Percentiles rank a stretch among this genome's conserved stretches.
These are phyloP conservation scores for Citrus glauca DNA, from an alignment of 345 rosid genomes.

Conservation along the genomic window DNA sequence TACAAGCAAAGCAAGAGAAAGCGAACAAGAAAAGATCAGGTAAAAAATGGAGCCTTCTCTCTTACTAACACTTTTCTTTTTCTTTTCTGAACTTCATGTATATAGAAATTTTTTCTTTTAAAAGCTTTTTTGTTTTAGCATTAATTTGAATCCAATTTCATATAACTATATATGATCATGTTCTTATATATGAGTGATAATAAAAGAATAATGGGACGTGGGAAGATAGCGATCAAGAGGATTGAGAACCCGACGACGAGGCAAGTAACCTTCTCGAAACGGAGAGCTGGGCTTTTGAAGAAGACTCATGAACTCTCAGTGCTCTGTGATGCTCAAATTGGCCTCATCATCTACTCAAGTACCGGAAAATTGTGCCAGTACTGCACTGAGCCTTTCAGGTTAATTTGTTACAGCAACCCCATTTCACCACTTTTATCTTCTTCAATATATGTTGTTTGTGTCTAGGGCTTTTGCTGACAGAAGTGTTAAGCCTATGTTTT, in stretches of 20 bases:
- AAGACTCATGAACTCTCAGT: conserved; percentile 45
- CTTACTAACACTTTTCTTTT: no score
- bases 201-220: conserved; percentile 31
- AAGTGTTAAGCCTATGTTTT: no score
- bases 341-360: conserved; percentile 44
- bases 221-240: conserved; percentile 38
- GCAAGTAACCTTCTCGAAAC: conserved; percentile 47
- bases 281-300: conserved; percentile 41
- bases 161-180: no score
- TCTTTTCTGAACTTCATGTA: no score
- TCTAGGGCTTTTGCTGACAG: neutral
- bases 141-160: neutral
- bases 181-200: neutral
- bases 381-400: conserved; percentile 40
- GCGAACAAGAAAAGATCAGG: neutral
- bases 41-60: neutral
- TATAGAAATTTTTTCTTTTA: no score
- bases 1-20: neutral
- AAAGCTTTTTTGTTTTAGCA: no score
- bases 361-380: conserved; percentile 46
- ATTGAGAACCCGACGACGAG: conserved; percentile 49
- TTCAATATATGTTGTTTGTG: neutral
- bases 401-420: neutral
- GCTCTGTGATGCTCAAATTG: conserved; percentile 49
- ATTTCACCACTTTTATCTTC: neutral